Evolutionary conservation across 2,329 filamentous ascomycete species (phyloP).

Genomic region (Trichoderma brevicompactum): DNA sequence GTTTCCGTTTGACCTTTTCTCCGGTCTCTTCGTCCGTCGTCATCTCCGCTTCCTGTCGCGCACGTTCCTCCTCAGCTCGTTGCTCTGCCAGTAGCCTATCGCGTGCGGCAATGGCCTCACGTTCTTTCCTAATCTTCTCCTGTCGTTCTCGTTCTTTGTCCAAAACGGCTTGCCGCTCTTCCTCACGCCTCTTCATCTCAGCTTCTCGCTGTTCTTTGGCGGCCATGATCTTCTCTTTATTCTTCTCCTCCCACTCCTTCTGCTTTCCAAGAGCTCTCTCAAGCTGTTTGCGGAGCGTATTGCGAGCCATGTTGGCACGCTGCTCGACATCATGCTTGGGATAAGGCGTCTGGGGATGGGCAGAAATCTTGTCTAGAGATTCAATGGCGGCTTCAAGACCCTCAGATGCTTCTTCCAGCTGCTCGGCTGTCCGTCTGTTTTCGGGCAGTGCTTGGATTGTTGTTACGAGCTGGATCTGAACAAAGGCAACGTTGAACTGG

Average conservation of each 20-base stretch:
- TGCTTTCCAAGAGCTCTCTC: conserved; percentile 84
- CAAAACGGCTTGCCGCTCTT: conserved; percentile 69
- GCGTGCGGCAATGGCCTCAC: conserved; percentile 76
- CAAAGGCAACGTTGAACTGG: conserved; percentile 97
- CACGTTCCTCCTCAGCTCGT: conserved; percentile 48
- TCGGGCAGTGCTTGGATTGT: conserved; percentile 77
- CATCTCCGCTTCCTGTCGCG: conserved; percentile 68
- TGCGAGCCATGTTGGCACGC: conserved; percentile 94
- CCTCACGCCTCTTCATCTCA: conserved; percentile 78
- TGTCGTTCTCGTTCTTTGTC: conserved; percentile 74
- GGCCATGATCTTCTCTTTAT: conserved; percentile 82
- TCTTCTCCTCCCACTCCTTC: conserved; percentile 89
- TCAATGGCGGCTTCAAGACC: conserved; percentile 88
- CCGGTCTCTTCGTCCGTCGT: conserved; percentile 83
- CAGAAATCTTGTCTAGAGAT: conserved; percentile 65
- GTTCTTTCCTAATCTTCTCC: conserved; percentile 83
- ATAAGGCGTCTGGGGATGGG: conserved; percentile 75
- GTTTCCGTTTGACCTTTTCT: conserved; percentile 79
- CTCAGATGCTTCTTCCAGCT: conserved; percentile 77
- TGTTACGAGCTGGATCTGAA: conserved; percentile 91
- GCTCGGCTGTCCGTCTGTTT: conserved; percentile 73
- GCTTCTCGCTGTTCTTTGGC: conserved; percentile 80
- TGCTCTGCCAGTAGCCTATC: conserved; percentile 74
- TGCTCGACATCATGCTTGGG: conserved; percentile 89
- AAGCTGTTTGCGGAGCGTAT: conserved; percentile 91